Conservation (phyloP, 768 basidiomycete species). For the Lactifluus pinguis region DNA sequence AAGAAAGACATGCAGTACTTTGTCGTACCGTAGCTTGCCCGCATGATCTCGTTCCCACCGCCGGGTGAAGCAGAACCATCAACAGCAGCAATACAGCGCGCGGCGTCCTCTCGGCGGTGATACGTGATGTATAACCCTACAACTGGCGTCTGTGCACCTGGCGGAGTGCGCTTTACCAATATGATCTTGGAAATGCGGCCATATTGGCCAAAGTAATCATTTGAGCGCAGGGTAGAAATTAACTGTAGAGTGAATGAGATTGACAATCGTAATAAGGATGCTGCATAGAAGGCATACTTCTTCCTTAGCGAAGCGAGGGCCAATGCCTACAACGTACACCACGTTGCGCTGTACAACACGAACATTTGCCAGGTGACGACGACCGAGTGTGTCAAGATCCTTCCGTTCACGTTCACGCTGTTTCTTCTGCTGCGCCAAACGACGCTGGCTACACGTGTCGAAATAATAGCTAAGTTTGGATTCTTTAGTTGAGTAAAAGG, state of each 20-base stretch:
- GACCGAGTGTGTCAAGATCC: constrained; percentile 78
- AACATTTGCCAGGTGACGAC: constrained; percentile 84
- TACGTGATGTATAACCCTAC: constrained; percentile 97
- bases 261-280: constrained; percentile 2
- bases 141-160: constrained; percentile 61
- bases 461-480: constrained; percentile 5
- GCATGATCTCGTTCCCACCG: constrained; percentile 80
- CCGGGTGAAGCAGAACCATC: constrained; percentile 90
- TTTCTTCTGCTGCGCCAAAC: constrained; percentile 91
- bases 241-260: constrained; percentile 39
- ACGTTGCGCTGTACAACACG: constrained; percentile 95
- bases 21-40: constrained; percentile 92
- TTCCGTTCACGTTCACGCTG: constrained; percentile 91
- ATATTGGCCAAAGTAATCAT: constrained; percentile 97
- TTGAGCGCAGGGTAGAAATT: constrained; percentile 85
- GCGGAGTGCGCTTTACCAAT: constrained; percentile 78
- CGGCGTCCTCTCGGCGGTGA: constrained; percentile 88
- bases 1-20: constrained; percentile 97
- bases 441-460: constrained; percentile 69
- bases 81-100: constrained; percentile 83
- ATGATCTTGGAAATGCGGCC: constrained; percentile 96
- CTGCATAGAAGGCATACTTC: constrained; percentile 50
- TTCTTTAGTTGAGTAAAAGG: neutral
- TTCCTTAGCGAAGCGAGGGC: constrained; percentile 89
- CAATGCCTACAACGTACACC: constrained; percentile 94